These are phyloP conservation scores for Puccinia triticina DNA, from an alignment of 1,284 basidiomycete species.

Conservation along the genomic window DNA sequence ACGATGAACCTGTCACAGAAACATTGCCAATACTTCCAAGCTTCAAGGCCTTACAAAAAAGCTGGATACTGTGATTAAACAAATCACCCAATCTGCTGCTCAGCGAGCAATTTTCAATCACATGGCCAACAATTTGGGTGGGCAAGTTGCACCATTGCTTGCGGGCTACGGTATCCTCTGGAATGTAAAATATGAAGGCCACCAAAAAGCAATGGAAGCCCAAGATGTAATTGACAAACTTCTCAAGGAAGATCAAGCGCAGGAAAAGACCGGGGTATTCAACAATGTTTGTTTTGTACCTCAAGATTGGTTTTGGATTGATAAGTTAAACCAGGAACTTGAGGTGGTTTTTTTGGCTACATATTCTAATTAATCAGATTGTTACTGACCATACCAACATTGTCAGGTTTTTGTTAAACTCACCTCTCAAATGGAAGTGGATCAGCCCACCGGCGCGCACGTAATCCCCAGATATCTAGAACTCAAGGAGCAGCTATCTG, in stretches of 20 bases:
- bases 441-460: too few species aligned
- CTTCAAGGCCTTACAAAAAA: too few species aligned
- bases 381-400: too few species aligned
- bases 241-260: background rate
- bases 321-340: background rate
- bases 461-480: too few species aligned
- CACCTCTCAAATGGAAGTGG: too few species aligned
- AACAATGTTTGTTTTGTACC: background rate
- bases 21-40: too few species aligned
- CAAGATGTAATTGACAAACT: background rate
- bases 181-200: background rate
- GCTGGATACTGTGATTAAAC: background rate
- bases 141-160: background rate
- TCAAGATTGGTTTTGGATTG: background rate
- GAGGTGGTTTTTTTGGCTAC: too few species aligned
- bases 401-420: too few species aligned
- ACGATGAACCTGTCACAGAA: too few species aligned
- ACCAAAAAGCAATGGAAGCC: background rate
- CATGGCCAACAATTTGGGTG: background rate
- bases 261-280: background rate
- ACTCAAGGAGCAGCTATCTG: too few species aligned
- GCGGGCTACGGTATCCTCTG: background rate
- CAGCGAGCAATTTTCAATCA: too few species aligned
- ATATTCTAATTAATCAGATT: background rate
- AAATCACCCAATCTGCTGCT: background rate